Conservation (phyloP, 768 basidiomycete genomes). For the Leccinum subtestaceum region DNA sequence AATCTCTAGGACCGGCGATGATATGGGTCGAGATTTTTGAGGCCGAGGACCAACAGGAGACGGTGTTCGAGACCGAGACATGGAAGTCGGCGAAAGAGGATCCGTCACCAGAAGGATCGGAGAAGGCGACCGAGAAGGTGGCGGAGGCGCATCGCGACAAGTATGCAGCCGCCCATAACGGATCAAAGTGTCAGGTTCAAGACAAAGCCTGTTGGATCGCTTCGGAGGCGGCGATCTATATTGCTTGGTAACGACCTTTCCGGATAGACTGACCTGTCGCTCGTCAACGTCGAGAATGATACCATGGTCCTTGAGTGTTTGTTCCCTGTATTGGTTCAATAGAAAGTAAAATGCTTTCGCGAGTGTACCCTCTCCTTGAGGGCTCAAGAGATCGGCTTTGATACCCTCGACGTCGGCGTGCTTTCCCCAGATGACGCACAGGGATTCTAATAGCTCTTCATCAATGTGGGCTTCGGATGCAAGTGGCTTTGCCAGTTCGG, state of each 20-base stretch:
- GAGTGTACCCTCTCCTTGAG: conserved; percentile 65
- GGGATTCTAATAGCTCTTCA: conserved; percentile 69
- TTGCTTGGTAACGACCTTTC: conserved; percentile 38
- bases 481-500: conserved; percentile 68
- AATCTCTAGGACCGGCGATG: conserved; percentile 28
- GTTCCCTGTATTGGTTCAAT: conserved; percentile 71
- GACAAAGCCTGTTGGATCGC: conserved; percentile 18
- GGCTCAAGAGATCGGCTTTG: conserved; percentile 63
- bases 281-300: conserved; percentile 38
- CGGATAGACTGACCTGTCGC: conserved; percentile 12
- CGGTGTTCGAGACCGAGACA: conserved; percentile 41
- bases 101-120: conserved; percentile 15
- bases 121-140: conserved; percentile 31
- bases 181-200: conserved; percentile 7
- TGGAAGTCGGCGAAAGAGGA: conserved; percentile 16
- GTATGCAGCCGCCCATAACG: conserved; percentile 22
- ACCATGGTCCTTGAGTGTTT: conserved; percentile 53
- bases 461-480: conserved; percentile 69
- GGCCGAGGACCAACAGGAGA: conserved; percentile 54
- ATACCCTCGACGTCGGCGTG: conserved; percentile 60
- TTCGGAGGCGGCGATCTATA: conserved; percentile 41
- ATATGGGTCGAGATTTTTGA: conserved; percentile 28
- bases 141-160: conserved; percentile 26
- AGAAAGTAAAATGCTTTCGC: conserved; percentile 91
- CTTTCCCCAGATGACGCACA: conserved; percentile 82